These are phyloP conservation scores for Botrytis fabae DNA, from an alignment of 2,329 filamentous ascomycete genomes.

Conservation along the genomic window DNA sequence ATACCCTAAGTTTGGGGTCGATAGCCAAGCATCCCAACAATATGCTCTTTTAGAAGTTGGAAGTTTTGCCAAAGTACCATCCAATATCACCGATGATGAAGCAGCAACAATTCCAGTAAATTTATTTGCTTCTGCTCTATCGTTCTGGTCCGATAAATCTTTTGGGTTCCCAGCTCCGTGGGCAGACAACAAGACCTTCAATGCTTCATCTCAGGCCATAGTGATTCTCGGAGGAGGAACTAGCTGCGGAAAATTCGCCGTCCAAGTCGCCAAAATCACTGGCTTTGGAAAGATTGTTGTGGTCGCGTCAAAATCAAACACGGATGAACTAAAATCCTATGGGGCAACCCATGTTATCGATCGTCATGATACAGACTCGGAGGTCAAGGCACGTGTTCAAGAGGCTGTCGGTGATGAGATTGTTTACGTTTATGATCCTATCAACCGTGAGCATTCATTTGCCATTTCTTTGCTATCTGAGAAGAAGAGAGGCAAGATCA, in stretches of 20 bases:
- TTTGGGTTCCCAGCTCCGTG: slow-evolving; percentile 20
- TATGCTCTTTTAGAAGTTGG: slow-evolving; percentile 41
- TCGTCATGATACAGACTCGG: slow-evolving; percentile 30
- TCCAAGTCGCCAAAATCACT: slow-evolving; percentile 41
- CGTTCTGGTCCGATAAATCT: neutral
- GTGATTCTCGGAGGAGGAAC: slow-evolving; percentile 42
- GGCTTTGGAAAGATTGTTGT: slow-evolving; percentile 45
- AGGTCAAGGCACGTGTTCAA: slow-evolving; percentile 14
- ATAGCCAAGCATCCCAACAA: slow-evolving; percentile 42
- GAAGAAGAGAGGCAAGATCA: slow-evolving; percentile 19
- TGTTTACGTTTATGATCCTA: slow-evolving; percentile 18
- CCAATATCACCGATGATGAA: slow-evolving; percentile 41
- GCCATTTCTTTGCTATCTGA: slow-evolving; percentile 17
- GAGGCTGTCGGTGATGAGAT: slow-evolving; percentile 18
- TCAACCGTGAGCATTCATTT: slow-evolving; percentile 19
- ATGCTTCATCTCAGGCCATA: slow-evolving; percentile 26
- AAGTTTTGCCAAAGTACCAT: slow-evolving; percentile 41
- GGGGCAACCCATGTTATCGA: slow-evolving; percentile 47
- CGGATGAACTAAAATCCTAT: slow-evolving; percentile 39
- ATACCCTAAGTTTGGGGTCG: neutral
- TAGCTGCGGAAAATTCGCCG: slow-evolving; percentile 40
- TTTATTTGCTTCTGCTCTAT: slow-evolving; percentile 34
- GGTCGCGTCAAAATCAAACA: slow-evolving; percentile 38
- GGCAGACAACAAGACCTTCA: neutral
- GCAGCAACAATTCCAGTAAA: slow-evolving; percentile 44